Base-by-base conservation (phyloP, 768 basidiomycete species). In the Epithele typhae region DNA sequence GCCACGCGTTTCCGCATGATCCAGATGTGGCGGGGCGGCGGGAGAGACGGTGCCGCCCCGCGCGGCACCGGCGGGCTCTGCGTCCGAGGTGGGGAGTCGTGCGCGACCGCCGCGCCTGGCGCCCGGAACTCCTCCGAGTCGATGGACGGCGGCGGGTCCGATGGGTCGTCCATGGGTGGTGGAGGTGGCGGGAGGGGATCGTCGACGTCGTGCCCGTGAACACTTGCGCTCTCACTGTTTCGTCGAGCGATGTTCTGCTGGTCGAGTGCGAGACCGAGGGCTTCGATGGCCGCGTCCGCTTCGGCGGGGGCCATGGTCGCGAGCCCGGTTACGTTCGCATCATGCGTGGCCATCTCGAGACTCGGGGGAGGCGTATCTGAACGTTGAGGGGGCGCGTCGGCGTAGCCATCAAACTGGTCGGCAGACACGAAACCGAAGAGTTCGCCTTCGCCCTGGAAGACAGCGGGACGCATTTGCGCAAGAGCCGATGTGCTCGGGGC, bases 61-160 rank as follows among this genome's bases (percentile, higher is more conserved):
- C 7, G 27, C 27, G 27, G 27, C 35, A 17, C 35, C 24, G 48
- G 54, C 24, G 61, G 49, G 7, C 53, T 45, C 36, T 55, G 54
- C 3, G 58, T 33, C 22, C 52, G 53, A 15, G 58, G 55, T 10
- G 64, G 51, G 6, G 57, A 32, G 22, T 58, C 27, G 22, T 17
- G 25, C 43, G 58, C 49, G 52, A 54, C 40, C 43, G 63, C 11
- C 42, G 52, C 49, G 48, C 67, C 60, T 18, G 60, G 59, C 3
- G 58, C 55, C 6, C 69, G 67, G 56, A 74, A 74, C 58, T 84
- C 89, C 40, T 81, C 84, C 8, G 86, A 89, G 64, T 92, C 87
- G 56, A 92, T 92, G 5, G 86, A 87, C 11, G 90, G 90, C 4
- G 90, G 90, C 18, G 89, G 90, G 61, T 92, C 90, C 2, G 82